phyloP scores from a whole-genome alignment of 1,284 basidiomycete genomes.

The Hypsizygus ulmarius region DNA sequence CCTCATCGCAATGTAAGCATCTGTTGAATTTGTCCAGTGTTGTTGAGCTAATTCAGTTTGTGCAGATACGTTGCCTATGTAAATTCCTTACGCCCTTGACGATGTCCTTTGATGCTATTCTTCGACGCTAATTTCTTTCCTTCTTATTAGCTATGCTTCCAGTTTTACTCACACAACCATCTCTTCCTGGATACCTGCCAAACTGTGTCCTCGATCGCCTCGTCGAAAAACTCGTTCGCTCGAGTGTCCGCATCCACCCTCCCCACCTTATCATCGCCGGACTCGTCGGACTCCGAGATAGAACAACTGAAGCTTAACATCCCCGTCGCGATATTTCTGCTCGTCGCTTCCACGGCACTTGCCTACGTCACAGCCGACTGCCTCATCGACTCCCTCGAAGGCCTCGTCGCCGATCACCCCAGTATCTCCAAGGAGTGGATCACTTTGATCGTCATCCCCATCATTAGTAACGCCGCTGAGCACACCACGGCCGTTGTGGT shows the following conservation, averaged over 20 bases:
- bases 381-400: conserved; percentile 46
- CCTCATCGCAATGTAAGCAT: conserved; percentile 53
- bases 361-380: conserved; percentile 61
- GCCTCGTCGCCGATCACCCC: conserved; percentile 38
- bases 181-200: conserved; percentile 48
- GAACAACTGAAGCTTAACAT: conserved; percentile 48
- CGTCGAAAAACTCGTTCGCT: conserved; percentile 21
- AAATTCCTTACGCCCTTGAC: conserved; percentile 11
- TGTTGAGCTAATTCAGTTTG: neutral
- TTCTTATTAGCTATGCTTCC: conserved; percentile 50
- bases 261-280: conserved; percentile 18
- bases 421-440: conserved; percentile 56
- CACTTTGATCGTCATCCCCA: conserved; percentile 65
- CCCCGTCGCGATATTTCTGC: conserved; percentile 37
- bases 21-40: neutral
- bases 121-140: neutral
- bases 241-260: conserved; percentile 27
- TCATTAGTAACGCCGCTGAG: conserved; percentile 66
- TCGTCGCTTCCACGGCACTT: conserved; percentile 40
- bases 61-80: conserved; percentile 34
- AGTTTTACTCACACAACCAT: conserved; percentile 62
- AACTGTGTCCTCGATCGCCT: conserved; percentile 19
- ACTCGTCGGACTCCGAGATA: conserved; percentile 23
- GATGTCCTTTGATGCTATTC: neutral
- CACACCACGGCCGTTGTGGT: conserved; percentile 67